A percentile compares a stretch with the other conserved stretches of the same genome.
phyloP scores from a whole-genome alignment of 805 yeast genomes.

The Candida chilensis region DNA sequence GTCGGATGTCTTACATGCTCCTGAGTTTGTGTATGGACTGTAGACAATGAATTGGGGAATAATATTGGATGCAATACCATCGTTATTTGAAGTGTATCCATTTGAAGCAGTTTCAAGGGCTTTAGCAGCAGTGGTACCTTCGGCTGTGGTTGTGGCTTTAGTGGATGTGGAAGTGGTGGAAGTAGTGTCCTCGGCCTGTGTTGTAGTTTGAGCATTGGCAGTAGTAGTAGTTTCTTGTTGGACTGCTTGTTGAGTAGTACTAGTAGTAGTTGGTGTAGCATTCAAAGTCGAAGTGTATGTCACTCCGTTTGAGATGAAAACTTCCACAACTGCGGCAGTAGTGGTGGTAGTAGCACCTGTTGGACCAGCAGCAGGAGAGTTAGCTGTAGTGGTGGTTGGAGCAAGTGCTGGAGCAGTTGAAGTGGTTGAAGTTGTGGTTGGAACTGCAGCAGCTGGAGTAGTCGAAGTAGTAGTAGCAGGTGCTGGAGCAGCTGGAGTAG shows the following conservation, averaged over 20 bases:
- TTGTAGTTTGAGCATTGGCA: too few species aligned
- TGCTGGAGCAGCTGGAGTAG: slow-evolving; percentile 5
- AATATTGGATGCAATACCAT: too few species aligned
- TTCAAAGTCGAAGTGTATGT: too few species aligned
- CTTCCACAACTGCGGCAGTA: slow-evolving; percentile 2
- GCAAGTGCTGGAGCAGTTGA: slow-evolving; percentile 6
- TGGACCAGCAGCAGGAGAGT: slow-evolving; percentile 15
- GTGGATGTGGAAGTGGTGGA: too few species aligned
- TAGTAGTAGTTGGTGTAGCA: slow-evolving; percentile 7
- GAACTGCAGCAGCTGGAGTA: slow-evolving; percentile 6
- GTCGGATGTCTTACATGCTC: slow-evolving; percentile 53
- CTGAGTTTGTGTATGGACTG: slow-evolving; percentile 68
- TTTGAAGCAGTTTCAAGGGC: too few species aligned
- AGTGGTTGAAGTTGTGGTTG: slow-evolving; percentile 8
- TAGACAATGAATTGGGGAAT: slow-evolving; percentile 57
- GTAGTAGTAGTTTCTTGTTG: slow-evolving; percentile 8
- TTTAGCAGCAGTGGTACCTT: too few species aligned
- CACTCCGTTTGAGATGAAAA: too few species aligned
- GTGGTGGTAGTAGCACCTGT: slow-evolving; percentile 6
- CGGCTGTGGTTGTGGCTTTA: too few species aligned
- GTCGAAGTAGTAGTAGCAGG: slow-evolving; percentile 5
- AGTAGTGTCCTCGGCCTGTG: too few species aligned
- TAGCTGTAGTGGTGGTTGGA: slow-evolving; percentile 10
- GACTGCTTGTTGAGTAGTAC: slow-evolving; percentile 6
- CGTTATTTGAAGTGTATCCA: too few species aligned